Base-by-base conservation (phyloP, 2,329 filamentous ascomycete genomes). In the Cytospora schulzeri region DNA sequence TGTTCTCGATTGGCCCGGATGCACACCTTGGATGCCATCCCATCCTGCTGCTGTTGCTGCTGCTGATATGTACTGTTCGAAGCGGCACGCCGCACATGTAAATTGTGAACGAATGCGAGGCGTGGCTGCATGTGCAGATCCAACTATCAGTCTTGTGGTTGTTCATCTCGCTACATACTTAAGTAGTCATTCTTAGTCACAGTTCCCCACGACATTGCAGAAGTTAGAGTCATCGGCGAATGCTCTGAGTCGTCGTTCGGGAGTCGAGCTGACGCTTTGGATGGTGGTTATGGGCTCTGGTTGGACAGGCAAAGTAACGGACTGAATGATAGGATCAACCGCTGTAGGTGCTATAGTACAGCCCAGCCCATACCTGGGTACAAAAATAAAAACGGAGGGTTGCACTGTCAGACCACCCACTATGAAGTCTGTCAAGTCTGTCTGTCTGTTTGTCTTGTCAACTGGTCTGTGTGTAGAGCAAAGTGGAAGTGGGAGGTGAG, bases 231-330 rank as follows among this genome's bases (percentile, higher is more conserved):
- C 64, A 66, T 56, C 57, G 54, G 28, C 48, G 29, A 52, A 48
- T 48, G 61, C 24, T 41, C 35, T 58, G 54, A 64, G 62, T 66
- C 57, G 57, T 41, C 29, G n/a, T 56, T 61, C 54, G 53, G 53
- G 48, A 56, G 29, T 56, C 60, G 45, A 48, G 45, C 45, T 33
- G 57, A 50, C 17, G 57, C 15, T 11, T 38, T 59, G 57, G 61
- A 24, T 64, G 64, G 64, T 29, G 31, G 50, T n/a, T 26, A 15
- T 24, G 35, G 5, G 8, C n/a, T 57, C 29, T 64, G 62, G 35
- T 66, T 64, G 64, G 64, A 17, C 12, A 26, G 17, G n/a, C 22
- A 19, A 0, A 22, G 24, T 19, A 17, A 8, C 26, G 14, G 33
- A 35, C 33, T 35, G 33, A 26, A 31, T 28, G 58, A 28, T 41